Base-by-base conservation (phyloP, 1,284 basidiomycete genomes). In the Rhodotorula sp. region DNA sequence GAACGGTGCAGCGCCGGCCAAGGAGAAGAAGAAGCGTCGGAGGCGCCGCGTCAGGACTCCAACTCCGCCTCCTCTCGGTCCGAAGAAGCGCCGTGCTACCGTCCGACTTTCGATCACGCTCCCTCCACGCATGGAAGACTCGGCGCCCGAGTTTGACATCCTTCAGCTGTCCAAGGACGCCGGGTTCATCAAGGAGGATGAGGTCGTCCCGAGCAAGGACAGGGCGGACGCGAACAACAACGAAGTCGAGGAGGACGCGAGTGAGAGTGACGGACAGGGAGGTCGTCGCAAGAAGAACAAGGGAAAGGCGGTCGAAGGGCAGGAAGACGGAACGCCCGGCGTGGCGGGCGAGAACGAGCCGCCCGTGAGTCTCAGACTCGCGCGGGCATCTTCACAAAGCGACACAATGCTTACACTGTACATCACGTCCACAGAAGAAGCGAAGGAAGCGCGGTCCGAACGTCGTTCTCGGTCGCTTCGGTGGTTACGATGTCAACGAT, bases 401-500 rank as follows among this genome's bases (percentile, higher is more conserved):
- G 30, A 24, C 17, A 15, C 30, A 18, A 33, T n/a, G 17, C 20
- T 18, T 5, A 4, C 46, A 33, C n/a, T 15, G 17, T 22, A 10
- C 12, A 42, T 42, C 37, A 0, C 26, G 1, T 15, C 7, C 26
- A 46, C 30, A 70, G 69, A 76, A 85, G 84, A 86, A 86, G 80
- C 88, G 88, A 81, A 88, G 89, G 81, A 82, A 83, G 6, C 72
- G 75, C 20, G 73, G 66, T 5, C 63, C 62, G 20, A 75, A 72
- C n/a, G 73, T 62, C 15, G 64, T 77, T 30, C 64, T 75, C 48
- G 76, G 76, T 55, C 76, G 79, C 46, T 75, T 75, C 44, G 82
- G 81, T 60, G 80, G 81, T 29, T 99, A 99, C 83, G 95, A 99
- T 82, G 84, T 89, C 26, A 84, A 86, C 2, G 95, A 99, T 82